phyloP scores from a whole-genome alignment of 2,329 filamentous ascomycete genomes.

The Exophiala xenobiotica region DNA sequence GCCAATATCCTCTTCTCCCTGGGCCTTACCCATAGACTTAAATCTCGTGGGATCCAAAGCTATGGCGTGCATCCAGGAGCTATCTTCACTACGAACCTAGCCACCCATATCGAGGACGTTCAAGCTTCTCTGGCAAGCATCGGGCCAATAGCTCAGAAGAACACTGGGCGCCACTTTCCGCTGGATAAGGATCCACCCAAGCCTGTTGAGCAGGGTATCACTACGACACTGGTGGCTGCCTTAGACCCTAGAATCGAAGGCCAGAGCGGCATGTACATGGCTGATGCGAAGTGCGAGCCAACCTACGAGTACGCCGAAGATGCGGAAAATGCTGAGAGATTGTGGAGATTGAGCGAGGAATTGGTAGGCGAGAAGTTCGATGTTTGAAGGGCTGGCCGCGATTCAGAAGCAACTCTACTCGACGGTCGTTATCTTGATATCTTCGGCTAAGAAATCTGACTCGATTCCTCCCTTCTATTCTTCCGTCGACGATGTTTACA shows the following conservation, averaged over 20 bases:
- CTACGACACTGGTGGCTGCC: constrained; percentile 46
- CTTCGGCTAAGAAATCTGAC: no score
- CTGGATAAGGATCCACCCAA: constrained; percentile 31
- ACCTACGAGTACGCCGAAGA: constrained; percentile 34
- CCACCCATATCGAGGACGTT: constrained; percentile 10
- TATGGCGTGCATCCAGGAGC: constrained; percentile 45
- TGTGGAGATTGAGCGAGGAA: constrained; percentile 37
- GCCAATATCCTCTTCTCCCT: constrained; percentile 47
- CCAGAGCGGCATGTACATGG: constrained; percentile 35
- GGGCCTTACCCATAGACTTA: constrained; percentile 36
- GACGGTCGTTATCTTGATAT: no score
- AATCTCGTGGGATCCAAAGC: constrained; percentile 35
- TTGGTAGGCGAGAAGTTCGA: constrained; percentile 34
- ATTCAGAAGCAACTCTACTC: no score
- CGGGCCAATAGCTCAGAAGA: constrained; percentile 10
- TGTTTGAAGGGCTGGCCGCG: constrained; percentile 18
- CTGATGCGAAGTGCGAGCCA: constrained; percentile 37
- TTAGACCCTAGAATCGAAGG: constrained; percentile 43
- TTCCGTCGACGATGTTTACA: no score
- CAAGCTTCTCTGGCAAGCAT: constrained; percentile 6
- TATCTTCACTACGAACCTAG: constrained; percentile 16
- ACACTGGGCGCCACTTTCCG: constrained; percentile 20
- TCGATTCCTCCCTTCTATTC: no score
- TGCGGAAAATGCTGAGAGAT: constrained; percentile 31
- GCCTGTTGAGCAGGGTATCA: constrained; percentile 43